phyloP scores from a whole-genome alignment of 139 green algal genomes.

The Chlorella sp. region DNA sequence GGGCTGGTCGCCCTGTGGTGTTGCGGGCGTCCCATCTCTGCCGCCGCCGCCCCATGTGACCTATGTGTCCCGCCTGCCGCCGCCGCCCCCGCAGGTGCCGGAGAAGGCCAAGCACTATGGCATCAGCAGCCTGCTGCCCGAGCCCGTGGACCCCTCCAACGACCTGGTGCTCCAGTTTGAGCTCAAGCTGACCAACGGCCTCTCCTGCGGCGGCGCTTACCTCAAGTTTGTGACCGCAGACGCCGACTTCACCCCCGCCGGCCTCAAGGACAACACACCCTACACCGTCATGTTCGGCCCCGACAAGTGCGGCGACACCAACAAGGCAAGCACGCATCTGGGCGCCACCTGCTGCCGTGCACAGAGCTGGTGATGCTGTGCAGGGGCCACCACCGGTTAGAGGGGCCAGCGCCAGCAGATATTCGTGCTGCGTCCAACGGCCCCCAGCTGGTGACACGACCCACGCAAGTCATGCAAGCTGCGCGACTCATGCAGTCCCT shows the following conservation, averaged over 20 bases:
- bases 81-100: constrained; percentile 61
- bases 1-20: neutral
- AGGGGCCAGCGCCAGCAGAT: no score
- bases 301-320: constrained; percentile 94
- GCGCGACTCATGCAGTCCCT: neutral
- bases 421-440: no score
- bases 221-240: constrained; percentile 88
- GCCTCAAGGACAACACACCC: constrained; percentile 81
- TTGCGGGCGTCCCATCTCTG: neutral
- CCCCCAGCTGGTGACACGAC: no score
- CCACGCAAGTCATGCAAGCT: neutral
- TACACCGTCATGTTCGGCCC: constrained; percentile 99
- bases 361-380: no score
- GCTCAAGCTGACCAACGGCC: constrained; percentile 67
- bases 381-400: no score
- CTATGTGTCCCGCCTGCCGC: neutral
- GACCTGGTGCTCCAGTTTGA: constrained; percentile 85
- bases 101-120: constrained; percentile 84
- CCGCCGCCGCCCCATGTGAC: neutral
- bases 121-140: constrained; percentile 61
- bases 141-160: constrained; percentile 59
- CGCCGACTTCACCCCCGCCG: constrained; percentile 60
- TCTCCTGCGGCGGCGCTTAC: constrained; percentile 90
- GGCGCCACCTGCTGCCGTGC: neutral
- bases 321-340: constrained; percentile 54